Percentiles rank a stretch among this genome's conserved stretches.
Conservation (phyloP, 106 monocot species). For the Dioscorea zingiberensis region DNA sequence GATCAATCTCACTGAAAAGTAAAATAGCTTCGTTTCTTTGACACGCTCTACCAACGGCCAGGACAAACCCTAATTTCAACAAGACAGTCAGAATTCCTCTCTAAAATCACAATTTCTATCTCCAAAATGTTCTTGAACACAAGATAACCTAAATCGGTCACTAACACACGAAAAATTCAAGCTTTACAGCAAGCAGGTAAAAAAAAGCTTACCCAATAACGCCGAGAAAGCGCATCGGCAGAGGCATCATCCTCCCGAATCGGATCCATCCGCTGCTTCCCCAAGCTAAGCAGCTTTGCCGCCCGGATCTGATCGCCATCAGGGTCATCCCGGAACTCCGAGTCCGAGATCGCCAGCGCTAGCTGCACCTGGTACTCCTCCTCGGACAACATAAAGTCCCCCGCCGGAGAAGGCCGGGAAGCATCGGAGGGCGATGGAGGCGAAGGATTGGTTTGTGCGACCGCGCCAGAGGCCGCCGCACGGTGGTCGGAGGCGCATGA, state of each 20-base stretch:
- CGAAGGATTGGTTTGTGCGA: neutral
- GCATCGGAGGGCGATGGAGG: slow-evolving; percentile 10
- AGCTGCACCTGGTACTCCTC: slow-evolving; percentile 99
- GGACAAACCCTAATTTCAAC: too few relatives aligned
- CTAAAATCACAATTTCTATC: too few relatives aligned
- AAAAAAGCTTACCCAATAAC: slow-evolving; percentile 56
- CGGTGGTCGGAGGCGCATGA: slow-evolving; percentile 1
- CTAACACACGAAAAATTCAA: too few relatives aligned
- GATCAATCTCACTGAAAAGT: too few relatives aligned
- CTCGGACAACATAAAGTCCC: slow-evolving; percentile 72
- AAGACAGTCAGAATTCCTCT: too few relatives aligned
- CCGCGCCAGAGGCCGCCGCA: too few relatives aligned
- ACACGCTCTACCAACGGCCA: too few relatives aligned
- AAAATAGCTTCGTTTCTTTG: too few relatives aligned
- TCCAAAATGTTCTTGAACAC: too few relatives aligned
- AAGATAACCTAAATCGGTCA: too few relatives aligned
- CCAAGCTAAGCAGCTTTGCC: slow-evolving; percentile 64
- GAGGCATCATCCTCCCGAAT: slow-evolving; percentile 26
- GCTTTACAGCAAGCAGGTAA: too few relatives aligned
- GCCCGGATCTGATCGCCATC: slow-evolving; percentile 82
- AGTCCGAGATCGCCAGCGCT: slow-evolving; percentile 85
- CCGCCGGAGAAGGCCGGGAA: slow-evolving; percentile 16
- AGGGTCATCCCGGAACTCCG: slow-evolving; percentile 53
- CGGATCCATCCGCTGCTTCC: slow-evolving; percentile 21
- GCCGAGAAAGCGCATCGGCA: slow-evolving; percentile 54